phyloP scores from a whole-genome alignment of 2,329 filamentous ascomycete genomes.

The Ascochyta viciae-villosae region DNA sequence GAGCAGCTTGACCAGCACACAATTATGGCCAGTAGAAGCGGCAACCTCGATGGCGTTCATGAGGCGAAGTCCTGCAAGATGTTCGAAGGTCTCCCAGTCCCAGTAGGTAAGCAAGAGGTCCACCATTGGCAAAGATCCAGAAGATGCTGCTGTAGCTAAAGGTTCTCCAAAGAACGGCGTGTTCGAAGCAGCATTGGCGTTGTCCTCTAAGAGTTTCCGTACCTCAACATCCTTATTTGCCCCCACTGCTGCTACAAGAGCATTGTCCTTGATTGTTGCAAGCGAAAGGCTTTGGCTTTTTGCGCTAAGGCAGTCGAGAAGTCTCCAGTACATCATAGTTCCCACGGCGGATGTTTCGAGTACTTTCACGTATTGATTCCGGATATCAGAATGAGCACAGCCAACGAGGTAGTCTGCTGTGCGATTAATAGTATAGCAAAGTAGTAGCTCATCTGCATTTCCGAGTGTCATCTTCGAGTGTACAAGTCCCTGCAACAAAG shows the following conservation, averaged over 20 bases:
- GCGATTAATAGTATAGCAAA: not conserved
- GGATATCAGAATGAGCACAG: not conserved
- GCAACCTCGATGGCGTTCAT: not conserved
- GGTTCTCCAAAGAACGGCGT: not conserved
- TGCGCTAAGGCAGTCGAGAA: not conserved
- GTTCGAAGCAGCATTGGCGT: not conserved
- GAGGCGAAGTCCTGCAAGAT: not conserved
- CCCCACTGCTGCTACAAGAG: not conserved
- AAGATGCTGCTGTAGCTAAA: not conserved
- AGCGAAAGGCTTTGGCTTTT: not conserved
- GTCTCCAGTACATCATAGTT: not conserved
- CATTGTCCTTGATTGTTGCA: not conserved
- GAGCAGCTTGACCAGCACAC: not conserved
- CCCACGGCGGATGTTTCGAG: not conserved
- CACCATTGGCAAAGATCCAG: not conserved
- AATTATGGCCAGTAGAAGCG: not conserved
- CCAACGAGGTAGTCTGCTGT: not conserved
- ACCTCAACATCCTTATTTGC: not conserved
- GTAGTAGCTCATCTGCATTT: not conserved
- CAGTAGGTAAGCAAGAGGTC: not conserved
- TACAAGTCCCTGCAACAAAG: not conserved
- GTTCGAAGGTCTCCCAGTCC: not conserved
- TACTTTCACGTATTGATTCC: not conserved
- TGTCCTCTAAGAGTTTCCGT: not conserved
- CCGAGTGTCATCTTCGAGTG: not conserved